These are phyloP conservation scores for Prunus mira DNA, from an alignment of 306 rosid species.

Conservation along the genomic window DNA sequence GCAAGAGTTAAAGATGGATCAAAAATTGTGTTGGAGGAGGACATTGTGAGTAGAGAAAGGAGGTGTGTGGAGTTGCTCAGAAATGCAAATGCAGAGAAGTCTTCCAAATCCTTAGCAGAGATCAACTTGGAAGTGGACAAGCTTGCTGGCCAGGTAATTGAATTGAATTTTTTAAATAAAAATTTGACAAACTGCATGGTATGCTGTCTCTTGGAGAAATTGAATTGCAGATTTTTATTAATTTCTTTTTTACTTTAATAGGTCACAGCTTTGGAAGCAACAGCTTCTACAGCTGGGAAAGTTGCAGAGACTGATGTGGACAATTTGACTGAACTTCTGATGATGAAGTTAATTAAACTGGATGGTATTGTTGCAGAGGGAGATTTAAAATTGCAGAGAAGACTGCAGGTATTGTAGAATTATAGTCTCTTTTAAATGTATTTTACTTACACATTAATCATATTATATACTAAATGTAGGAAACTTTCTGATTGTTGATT, in stretches of 20 bases:
- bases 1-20: constrained; percentile 69
- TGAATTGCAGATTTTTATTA: neutral
- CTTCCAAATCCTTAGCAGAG: constrained; percentile 47
- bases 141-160: constrained; percentile 54
- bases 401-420: constrained; percentile 44
- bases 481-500: neutral
- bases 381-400: constrained; percentile 57
- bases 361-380: constrained; percentile 64
- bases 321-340: constrained; percentile 59
- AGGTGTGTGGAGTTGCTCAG: constrained; percentile 45
- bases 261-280: constrained; percentile 59
- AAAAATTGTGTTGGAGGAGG: constrained; percentile 54
- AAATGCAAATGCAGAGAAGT: constrained; percentile 48
- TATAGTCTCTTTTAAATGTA: neutral
- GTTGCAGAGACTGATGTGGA: constrained; percentile 41
- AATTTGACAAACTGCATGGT: neutral
- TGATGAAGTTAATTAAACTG: constrained; percentile 57
- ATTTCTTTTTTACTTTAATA: constrained; percentile 23
- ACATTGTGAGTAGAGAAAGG: constrained; percentile 51
- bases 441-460: neutral
- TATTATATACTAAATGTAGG: neutral
- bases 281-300: constrained; percentile 33
- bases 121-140: constrained; percentile 55
- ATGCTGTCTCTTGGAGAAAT: neutral
- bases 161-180: neutral